Evolutionary conservation across 1,139 yeast species (phyloP), one percentile per base, ranked within the genome.

Genomic region (Magnusiomyces suaveolens): DNA sequence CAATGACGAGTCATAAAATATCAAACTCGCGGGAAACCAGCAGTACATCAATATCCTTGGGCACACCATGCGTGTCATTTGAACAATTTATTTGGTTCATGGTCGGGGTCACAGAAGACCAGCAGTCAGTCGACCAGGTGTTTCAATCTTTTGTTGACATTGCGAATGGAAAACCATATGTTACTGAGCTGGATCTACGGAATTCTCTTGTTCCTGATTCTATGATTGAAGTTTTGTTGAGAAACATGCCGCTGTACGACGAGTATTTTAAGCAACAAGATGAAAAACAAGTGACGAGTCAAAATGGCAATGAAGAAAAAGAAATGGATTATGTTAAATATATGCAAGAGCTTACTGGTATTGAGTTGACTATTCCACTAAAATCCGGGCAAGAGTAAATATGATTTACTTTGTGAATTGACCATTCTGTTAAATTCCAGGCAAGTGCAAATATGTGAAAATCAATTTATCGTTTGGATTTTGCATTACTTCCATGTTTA

Each of bases 81-180:
- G 73, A 69, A 55, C 72, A 71, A 56, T 72, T 72, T 56, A 71
- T 72, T 56, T 64, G 62, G 49, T 71, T 69, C 57, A 69, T 72
- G 74, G 73, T 71, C 14, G 71, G 67, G 39, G 72, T 67, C 20
- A 67, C 72, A 8, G 74, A 71, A 52, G 76, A 72, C 55, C 72
- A 70, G 54, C 69, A 69, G 48, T 66, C 73, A 8, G 65, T 72
- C 3, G 72, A 69, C 54, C 76, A 72, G 59, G 73, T 72, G 1
- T 62, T 66, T 49, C 69, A 68, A 53, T 69, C 75, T 32, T 72
- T 72, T 60, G 62, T 66, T 48, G 75, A 72, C 29, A 69, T 72
- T 52, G 72, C 75, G 1, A 66, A 66, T 48, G 74, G 74, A 33
- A 72, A 73, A 59, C 64, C 66, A 36, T 70, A 69, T 56, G 68